Evolutionary conservation across 257 asterid genomes (phyloP).

Genomic region (Agastache rugosa): DNA sequence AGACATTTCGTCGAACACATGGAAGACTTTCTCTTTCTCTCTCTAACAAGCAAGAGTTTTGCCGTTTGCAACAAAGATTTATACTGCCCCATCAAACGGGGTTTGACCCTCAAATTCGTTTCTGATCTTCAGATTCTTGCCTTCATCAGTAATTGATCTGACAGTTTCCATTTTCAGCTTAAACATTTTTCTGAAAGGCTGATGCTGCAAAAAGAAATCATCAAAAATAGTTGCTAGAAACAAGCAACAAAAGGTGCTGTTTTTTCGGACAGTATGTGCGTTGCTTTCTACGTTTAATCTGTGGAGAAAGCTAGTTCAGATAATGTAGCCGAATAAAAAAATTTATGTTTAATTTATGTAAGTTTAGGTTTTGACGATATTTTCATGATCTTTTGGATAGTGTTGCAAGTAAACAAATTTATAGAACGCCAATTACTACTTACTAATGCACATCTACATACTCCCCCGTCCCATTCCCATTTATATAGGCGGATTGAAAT

Average conservation of each 20-base stretch:
- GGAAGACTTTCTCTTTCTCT: neutral
- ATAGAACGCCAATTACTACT: neutral
- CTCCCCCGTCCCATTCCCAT: too few species aligned
- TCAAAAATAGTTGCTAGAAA: neutral
- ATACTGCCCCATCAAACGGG: neutral
- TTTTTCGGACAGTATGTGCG: constrained; percentile 15
- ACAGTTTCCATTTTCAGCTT: constrained; percentile 33
- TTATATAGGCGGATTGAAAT: too few species aligned
- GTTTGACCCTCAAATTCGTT: constrained; percentile 19
- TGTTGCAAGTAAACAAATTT: constrained; percentile 14
- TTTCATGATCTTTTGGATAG: constrained; percentile 9
- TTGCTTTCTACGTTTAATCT: constrained; percentile 20
- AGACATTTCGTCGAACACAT: neutral
- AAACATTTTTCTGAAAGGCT: neutral
- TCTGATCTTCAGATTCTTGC: constrained; percentile 18
- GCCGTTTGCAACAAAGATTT: constrained; percentile 10
- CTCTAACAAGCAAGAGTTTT: constrained; percentile 11
- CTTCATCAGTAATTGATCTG: neutral
- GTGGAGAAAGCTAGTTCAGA: neutral
- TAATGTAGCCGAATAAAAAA: neutral
- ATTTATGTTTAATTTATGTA: neutral
- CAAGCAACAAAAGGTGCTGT: constrained; percentile 14
- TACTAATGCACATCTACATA: too few species aligned
- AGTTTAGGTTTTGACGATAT: neutral
- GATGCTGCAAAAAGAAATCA: constrained; percentile 6